Evolutionary conservation across 1,284 basidiomycete genomes (phyloP).

Genomic region (Cryptococcus sp.): DNA sequence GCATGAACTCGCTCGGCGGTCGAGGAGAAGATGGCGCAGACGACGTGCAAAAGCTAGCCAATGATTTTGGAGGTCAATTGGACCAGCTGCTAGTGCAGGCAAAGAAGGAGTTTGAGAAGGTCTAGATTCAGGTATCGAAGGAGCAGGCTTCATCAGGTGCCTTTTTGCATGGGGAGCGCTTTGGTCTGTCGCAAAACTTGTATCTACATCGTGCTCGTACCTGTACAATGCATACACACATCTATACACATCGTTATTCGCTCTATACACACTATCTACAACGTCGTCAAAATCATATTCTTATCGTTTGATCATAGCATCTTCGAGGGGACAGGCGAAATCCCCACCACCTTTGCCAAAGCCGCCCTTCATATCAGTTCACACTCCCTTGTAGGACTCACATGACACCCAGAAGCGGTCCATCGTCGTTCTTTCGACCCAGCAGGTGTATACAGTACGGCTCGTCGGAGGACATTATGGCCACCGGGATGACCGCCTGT

Average conservation of each 20-base stretch:
- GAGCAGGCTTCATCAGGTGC: too few species aligned
- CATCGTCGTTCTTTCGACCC: not conserved
- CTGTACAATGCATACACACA: too few species aligned
- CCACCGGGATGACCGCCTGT: not conserved
- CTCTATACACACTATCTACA: too few species aligned
- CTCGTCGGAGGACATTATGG: not conserved
- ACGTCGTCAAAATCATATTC: too few species aligned
- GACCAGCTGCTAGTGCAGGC: slow-evolving; percentile 34
- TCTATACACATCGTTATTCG: too few species aligned
- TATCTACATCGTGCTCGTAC: too few species aligned
- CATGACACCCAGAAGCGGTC: not conserved
- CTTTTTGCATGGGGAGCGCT: too few species aligned
- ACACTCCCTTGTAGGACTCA: not conserved
- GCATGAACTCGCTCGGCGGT: slow-evolving; percentile 39
- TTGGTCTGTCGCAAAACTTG: too few species aligned
- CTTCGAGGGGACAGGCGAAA: not conserved
- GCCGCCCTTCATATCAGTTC: not conserved
- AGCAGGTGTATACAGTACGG: not conserved
- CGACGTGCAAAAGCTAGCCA: slow-evolving; percentile 39
- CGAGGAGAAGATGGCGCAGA: slow-evolving; percentile 33
- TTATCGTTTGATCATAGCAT: too few species aligned
- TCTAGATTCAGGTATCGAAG: too few species aligned
- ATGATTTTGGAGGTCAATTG: slow-evolving; percentile 33
- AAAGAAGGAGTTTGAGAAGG: slow-evolving; percentile 47
- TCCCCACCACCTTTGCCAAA: not conserved